Evolutionary conservation across 192 early-diverging fungal genomes (phyloP).

Genomic region (Backusella australiensis): DNA sequence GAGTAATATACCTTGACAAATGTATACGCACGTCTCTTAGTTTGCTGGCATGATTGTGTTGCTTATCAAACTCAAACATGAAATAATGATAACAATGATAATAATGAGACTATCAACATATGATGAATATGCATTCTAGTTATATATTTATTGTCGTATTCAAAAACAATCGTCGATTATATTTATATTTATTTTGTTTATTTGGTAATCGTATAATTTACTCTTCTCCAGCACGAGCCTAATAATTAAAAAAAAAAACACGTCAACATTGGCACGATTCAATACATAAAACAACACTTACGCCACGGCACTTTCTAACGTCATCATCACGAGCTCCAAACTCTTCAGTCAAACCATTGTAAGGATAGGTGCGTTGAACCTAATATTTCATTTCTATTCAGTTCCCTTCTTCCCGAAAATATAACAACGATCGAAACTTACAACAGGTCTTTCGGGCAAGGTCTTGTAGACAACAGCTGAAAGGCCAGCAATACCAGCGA

Average conservation of each 20-base stretch:
- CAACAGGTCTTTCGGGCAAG: constrained; percentile 53
- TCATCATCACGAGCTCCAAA: constrained; percentile 51
- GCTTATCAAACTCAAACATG: too few species aligned
- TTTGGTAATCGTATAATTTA: not conserved
- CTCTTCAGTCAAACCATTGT: constrained; percentile 65
- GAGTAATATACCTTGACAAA: too few species aligned
- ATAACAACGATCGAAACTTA: constrained; percentile 20
- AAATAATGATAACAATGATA: not conserved
- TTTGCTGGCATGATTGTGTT: too few species aligned
- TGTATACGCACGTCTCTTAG: too few species aligned
- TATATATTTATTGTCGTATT: not conserved
- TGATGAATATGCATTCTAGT: too few species aligned
- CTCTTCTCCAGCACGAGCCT: not conserved
- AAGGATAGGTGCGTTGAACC: constrained; percentile 56
- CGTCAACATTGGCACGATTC: too few species aligned
- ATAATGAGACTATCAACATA: not conserved
- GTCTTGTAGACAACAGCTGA: constrained; percentile 53
- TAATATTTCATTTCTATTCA: not conserved
- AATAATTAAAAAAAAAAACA: not conserved
- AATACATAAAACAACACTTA: constrained; percentile 18
- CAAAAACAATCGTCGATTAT: not conserved
- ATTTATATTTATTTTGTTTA: not conserved
- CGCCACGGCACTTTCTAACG: constrained; percentile 24
- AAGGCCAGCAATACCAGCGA: constrained; percentile 50
- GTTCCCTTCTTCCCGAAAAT: not conserved